A percentile compares a stretch with the other conserved stretches of the same genome.
Conservation (phyloP, 495 filamentous ascomycete species). For the Penicillium antarcticum region DNA sequence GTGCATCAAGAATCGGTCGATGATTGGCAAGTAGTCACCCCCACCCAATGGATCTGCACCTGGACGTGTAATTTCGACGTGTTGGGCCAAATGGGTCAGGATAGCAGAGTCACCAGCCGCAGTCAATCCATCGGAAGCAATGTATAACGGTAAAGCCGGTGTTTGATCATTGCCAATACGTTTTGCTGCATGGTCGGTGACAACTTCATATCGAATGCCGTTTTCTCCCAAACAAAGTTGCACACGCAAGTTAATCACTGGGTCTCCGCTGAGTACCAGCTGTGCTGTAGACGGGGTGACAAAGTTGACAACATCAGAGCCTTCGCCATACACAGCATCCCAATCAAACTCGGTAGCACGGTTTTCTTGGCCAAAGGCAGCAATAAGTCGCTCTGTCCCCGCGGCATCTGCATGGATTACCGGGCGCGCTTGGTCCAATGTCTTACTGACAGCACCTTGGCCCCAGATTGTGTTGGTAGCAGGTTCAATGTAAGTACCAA, state of each 20-base stretch:
- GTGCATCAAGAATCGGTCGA: slow-evolving; percentile 26
- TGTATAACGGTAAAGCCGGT: slow-evolving; percentile 22
- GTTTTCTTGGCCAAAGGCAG: slow-evolving; percentile 84
- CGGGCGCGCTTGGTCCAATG: slow-evolving; percentile 46
- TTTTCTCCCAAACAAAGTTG: slow-evolving; percentile 56
- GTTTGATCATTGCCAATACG: neutral
- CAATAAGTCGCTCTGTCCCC: slow-evolving; percentile 67
- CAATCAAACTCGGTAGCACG: slow-evolving; percentile 72
- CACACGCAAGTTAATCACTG: slow-evolving; percentile 55
- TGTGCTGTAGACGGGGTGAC: slow-evolving; percentile 47
- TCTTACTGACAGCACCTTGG: slow-evolving; percentile 77
- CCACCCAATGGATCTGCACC: slow-evolving; percentile 32
- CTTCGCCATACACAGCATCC: slow-evolving; percentile 70
- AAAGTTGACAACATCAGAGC: slow-evolving; percentile 87
- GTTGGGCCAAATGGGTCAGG: slow-evolving; percentile 27
- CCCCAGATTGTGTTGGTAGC: slow-evolving; percentile 75
- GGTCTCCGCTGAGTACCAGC: slow-evolving; percentile 51
- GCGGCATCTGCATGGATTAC: slow-evolving; percentile 67
- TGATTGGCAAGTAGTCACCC: slow-evolving; percentile 27
- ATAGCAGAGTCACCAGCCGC: slow-evolving; percentile 36
- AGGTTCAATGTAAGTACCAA: slow-evolving; percentile 76
- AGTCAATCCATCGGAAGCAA: slow-evolving; percentile 22
- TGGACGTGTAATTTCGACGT: slow-evolving; percentile 21
- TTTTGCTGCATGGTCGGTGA: neutral
- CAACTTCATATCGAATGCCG: slow-evolving; percentile 49